Base-by-base conservation (phyloP, 2,329 filamentous ascomycete species). In the Colletotrichum sp. region DNA sequence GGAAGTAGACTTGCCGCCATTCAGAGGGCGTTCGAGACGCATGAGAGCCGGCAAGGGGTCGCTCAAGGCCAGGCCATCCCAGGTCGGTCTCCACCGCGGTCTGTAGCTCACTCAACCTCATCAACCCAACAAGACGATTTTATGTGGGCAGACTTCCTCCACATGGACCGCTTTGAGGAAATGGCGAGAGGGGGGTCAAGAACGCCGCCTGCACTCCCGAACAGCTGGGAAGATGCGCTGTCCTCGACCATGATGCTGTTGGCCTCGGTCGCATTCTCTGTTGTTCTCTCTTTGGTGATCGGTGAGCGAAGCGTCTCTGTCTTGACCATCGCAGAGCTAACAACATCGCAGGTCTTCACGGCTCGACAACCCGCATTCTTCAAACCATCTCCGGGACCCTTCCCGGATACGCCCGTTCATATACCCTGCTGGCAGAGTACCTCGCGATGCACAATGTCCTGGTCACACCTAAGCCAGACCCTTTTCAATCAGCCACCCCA, bases 181-280 rank as follows among this genome's bases (percentile, higher is more conserved):
- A 15, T n/a, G 32, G 18, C 44, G 15, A 15, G 24, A 5, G 59
- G 26, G 2, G 69, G 6, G 10, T 18, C 32, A 2, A n/a, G 28
- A 3, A 24, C 62, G 12, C 65, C 34, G 18, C 8, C 13, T 24
- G 21, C 68, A 9, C 18, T 15, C 2, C 8, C 24, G 9, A 67
- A 32, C 12, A 69, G 65, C 36, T 77, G 72, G 75, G 71, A 77
- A 12, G 77, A 78, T 26, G 60, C 72, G 34, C 68, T 79, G 2
- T 66, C 78, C 2, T 63, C 72, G 32, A 76, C 78, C 30, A 66
- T 78, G 59, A 71, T 77, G n/a, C n/a, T 79, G n/a, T 55, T 78
- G 15, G 75, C 72, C 7, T 78, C 78, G 2, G 72, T 78, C 5
- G 78, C 75, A 3, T 77, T 79, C 39, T 77, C 75, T 6, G 64